Evolutionary conservation across 371 early-diverging fungal genomes (phyloP).

Genomic region (Mucor velutinosus): DNA sequence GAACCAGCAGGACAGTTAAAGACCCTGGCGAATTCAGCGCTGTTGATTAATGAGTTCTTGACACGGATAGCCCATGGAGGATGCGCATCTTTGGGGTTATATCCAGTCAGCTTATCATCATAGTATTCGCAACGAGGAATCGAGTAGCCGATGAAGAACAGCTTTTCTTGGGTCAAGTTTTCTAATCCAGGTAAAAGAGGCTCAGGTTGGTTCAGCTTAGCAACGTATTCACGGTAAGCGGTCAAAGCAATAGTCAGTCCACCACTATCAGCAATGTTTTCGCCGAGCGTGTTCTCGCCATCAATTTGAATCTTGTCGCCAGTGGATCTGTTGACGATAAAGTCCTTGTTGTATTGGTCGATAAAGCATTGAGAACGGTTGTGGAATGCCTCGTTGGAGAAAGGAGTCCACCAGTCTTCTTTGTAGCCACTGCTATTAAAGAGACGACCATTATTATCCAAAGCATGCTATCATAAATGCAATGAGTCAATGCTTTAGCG

Average conservation of each 20-base stretch:
- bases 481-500: background rate
- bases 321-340: slow-evolving; percentile 20
- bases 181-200: slow-evolving; percentile 49
- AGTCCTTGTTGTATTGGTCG: slow-evolving; percentile 60
- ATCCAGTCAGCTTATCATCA: background rate
- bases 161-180: slow-evolving; percentile 35
- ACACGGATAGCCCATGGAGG: slow-evolving; percentile 56
- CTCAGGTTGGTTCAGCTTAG: background rate
- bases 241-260: slow-evolving; percentile 49
- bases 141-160: slow-evolving; percentile 53
- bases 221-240: slow-evolving; percentile 14
- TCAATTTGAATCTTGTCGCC: slow-evolving; percentile 38
- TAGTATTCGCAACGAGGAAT: slow-evolving; percentile 45
- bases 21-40: slow-evolving; percentile 55
- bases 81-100: slow-evolving; percentile 40
- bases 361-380: slow-evolving; percentile 61
- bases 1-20: slow-evolving; percentile 57
- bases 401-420: slow-evolving; percentile 66
- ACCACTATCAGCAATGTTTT: slow-evolving; percentile 79
- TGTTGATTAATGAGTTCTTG: slow-evolving; percentile 60
- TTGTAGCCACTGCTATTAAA: slow-evolving; percentile 45
- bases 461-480: slow-evolving; percentile 33
- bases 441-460: slow-evolving; percentile 50
- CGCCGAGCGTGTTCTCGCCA: slow-evolving; percentile 62
- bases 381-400: slow-evolving; percentile 46